A percentile compares a stretch with the other conserved stretches of the same genome.
Conservation (phyloP, 768 basidiomycete species). For the Cystoderma amianthinum region DNA sequence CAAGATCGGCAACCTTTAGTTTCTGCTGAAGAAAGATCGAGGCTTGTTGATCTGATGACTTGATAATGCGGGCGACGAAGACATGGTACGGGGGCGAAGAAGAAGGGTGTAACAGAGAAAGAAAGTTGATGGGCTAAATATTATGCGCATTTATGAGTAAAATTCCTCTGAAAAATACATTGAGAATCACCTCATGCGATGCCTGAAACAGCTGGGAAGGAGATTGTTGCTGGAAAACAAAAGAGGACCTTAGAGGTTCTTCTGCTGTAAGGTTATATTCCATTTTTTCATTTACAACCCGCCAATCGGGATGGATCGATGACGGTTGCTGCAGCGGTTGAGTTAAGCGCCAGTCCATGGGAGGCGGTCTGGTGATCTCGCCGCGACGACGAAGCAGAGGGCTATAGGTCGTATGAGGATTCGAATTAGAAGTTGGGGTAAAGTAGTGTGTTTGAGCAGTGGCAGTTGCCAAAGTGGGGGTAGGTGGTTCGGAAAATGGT, state of each 20-base stretch:
- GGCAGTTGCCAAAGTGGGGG: constrained; percentile 20
- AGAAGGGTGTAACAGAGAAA: constrained; percentile 78
- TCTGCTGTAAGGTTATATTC: constrained; percentile 23
- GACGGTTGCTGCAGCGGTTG: constrained; percentile 9
- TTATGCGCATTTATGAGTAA: constrained; percentile 12
- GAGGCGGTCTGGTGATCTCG: constrained; percentile 16
- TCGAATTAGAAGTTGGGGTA: constrained; percentile 13
- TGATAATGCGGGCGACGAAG: constrained; percentile 82
- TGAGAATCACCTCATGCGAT: constrained; percentile 41
- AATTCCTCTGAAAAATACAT: constrained; percentile 8
- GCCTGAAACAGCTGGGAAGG: constrained; percentile 17
- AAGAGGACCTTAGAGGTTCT: constrained; percentile 20
- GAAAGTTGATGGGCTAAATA: constrained; percentile 78
- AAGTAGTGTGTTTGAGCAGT: constrained; percentile 15
- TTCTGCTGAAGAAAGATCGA: constrained; percentile 90
- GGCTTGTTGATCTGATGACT: constrained; percentile 85
- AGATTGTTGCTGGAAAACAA: constrained; percentile 21
- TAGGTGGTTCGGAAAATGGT: constrained; percentile 38
- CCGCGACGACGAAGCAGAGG: constrained; percentile 23
- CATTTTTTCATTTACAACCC: constrained; percentile 27
- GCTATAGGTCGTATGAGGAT: constrained; percentile 20
- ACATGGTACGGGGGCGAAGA: constrained; percentile 79
- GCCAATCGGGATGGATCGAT: constrained; percentile 39
- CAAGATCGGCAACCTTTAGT: constrained; percentile 75
- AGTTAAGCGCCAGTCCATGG: constrained; percentile 32